Evolutionary conservation across 805 yeast species (phyloP), one percentile per base, ranked within the genome.

Genomic region (Wickerhamiella nectarea): DNA sequence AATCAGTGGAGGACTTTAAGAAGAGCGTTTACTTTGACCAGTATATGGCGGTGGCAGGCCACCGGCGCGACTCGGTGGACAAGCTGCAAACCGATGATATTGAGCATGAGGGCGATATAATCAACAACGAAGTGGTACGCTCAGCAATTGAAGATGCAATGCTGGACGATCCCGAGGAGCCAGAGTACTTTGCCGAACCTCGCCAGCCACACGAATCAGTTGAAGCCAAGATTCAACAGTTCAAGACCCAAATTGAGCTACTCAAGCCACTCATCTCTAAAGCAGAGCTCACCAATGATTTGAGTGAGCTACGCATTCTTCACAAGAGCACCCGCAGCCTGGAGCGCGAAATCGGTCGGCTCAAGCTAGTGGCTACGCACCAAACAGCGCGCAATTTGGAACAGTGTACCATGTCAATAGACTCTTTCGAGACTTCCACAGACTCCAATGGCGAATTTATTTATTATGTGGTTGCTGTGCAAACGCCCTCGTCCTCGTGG

Each of bases 271-370:
- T 89, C 37, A 59, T 84, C 33, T 66, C 69, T 36, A 89, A 89
- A 56, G 95, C 96, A 0, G 94, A 84, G 53, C 63, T 89, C 25
- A 84, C 93, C 0, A 81, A 84, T 57, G 82, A 82, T 56, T 61
- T 71, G 5, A 69, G 75, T 4, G 91, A 86, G 55, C 62, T 81
- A 39, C 71, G 77, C 45, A 69, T 86, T 37, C 61, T 89, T 50
- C 66, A 65, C 40, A 80, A 78, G 53, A 85, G 95, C 0, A 72
- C 74, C 38, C 51, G 70, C 12, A 75, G 84, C 45, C 67, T 85
- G 45, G 73, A 72, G 28, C 67, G 80, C 47, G 96, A 87, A 54
- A 69, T 85, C n/a, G 74, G 74, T 39, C 58, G 76, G 2, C 81
- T 80, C 51, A 87, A 82, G 53, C 63, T 81, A 28, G 80, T 80